Base-by-base conservation (phyloP, 495 filamentous ascomycete genomes). In the Cercophora sp. region DNA sequence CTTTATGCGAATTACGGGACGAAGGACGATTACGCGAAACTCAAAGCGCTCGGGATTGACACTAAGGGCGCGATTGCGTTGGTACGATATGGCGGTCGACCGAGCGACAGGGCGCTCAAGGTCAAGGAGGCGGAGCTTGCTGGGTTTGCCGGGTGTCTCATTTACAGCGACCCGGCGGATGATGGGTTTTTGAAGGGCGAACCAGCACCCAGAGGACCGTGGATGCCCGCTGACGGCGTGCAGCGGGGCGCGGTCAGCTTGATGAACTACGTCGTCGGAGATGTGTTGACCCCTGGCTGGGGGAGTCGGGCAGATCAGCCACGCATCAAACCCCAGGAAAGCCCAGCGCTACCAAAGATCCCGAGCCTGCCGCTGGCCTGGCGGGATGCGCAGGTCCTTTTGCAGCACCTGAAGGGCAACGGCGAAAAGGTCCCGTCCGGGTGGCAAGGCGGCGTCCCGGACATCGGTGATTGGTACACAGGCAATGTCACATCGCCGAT, bases 1-100 rank as follows among this genome's bases (percentile, higher is more conserved):
- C 80, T 99, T 1, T 99, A 96, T 63, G 94, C 87, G 19, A 96
- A 96, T 62, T 94, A 91, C 59, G 93, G 94, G 11, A 85, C 87
- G 45, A 79, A 79, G 37, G 83, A 88, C 43, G 93, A 99, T 63
- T 97, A 92, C 62, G 70, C 85, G 61, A 65, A 64, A 43, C 70
- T 99, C 22, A 68, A 79, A 45, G 80, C 91, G 37, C 75, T 76
- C 44, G 90, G 87, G 0, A 74, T 97, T 51, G 75, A 85, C 10
- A 70, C 90, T 1, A 79, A 81, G 5, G 93, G 92, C 11, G 82
- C 89, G 0, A 92, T 98, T 58, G 88, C 83, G 15, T 73, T 98
- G 26, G 84, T 97, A 39, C 79, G 88, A 43, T 86, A 93, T 62
- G 84, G 85, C 58, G 91, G 89, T 16, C 81, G 82, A 1, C 84